These are phyloP conservation scores for Blastobotrys malaysiensis DNA, from an alignment of 1,139 yeast genomes.

Conservation along the genomic window DNA sequence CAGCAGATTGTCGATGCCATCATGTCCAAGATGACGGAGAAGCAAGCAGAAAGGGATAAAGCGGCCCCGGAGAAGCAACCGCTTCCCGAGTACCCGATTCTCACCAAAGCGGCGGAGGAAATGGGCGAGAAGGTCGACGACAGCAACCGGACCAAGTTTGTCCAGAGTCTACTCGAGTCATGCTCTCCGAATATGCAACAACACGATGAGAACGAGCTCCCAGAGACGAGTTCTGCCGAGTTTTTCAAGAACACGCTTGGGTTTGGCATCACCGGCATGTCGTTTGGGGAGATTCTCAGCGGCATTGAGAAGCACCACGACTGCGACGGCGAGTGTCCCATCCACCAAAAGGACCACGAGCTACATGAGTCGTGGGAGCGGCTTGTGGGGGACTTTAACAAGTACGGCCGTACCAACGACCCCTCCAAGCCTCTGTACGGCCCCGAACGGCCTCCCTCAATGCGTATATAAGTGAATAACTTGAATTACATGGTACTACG, in stretches of 20 bases:
- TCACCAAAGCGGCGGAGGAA: not conserved
- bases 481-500: too few species aligned
- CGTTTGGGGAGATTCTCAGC: slow-evolving; percentile 11
- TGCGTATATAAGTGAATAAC: slow-evolving; percentile 13
- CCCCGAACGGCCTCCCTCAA: slow-evolving; percentile 21
- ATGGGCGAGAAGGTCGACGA: not conserved
- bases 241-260: slow-evolving; percentile 15
- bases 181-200: not conserved
- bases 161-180: not conserved
- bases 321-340: slow-evolving; percentile 9
- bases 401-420: not conserved
- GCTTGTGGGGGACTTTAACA: not conserved
- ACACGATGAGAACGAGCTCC: not conserved
- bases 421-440: slow-evolving; percentile 19
- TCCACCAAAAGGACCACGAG: slow-evolving; percentile 7
- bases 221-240: slow-evolving; percentile 6
- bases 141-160: not conserved
- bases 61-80: not conserved
- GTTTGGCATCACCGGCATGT: slow-evolving; percentile 17
- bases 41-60: not conserved
- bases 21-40: not conserved
- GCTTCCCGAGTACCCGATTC: not conserved
- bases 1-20: not conserved
- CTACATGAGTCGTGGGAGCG: not conserved
- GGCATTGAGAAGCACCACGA: slow-evolving; percentile 6